Conservation (phyloP, 495 filamentous ascomycete species). For the Daldinia decipiens region DNA sequence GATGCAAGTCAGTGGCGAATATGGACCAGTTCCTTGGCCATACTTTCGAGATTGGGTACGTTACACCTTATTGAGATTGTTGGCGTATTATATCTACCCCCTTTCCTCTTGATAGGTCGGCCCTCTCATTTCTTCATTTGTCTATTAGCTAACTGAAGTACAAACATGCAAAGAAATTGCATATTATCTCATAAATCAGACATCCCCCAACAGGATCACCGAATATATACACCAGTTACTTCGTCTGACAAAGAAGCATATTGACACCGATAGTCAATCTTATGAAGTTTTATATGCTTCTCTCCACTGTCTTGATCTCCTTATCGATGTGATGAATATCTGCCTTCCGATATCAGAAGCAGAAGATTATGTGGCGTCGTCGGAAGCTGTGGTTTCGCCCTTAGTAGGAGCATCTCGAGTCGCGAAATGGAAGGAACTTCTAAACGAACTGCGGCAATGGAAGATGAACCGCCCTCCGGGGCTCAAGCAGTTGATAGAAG, state of each 20-base stretch:
- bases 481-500: background rate
- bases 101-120: background rate
- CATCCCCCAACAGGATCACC: background rate
- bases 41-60: background rate
- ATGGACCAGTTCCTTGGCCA: background rate
- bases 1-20: background rate
- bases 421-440: background rate
- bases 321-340: background rate
- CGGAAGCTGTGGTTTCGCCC: background rate
- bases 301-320: background rate
- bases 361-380: background rate
- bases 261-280: background rate
- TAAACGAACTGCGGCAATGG: background rate
- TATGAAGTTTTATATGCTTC: background rate
- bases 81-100: background rate
- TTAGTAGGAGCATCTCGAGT: background rate
- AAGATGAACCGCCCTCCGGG: background rate
- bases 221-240: background rate
- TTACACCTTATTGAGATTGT: background rate
- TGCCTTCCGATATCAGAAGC: background rate
- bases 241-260: background rate
- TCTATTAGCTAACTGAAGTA: background rate
- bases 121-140: background rate
- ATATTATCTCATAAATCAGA: background rate
- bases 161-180: background rate